Percentiles rank a stretch among this genome's conserved stretches.
Evolutionary conservation across 345 rosid species (phyloP).

Genomic region (Punica granatum): DNA sequence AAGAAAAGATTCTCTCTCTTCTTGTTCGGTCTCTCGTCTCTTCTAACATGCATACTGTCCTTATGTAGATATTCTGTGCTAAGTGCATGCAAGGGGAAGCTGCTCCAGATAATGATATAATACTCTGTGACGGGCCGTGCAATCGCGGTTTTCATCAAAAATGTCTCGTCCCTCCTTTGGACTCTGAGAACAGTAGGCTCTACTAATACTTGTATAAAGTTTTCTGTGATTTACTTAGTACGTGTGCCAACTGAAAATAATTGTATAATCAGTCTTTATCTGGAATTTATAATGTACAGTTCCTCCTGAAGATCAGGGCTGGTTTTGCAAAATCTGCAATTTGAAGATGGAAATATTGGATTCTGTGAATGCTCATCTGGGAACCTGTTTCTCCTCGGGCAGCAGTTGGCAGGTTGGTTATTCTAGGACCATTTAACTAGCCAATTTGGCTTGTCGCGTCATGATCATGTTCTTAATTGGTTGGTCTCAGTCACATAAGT

Average conservation of each 20-base stretch:
- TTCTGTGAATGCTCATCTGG: slow-evolving; percentile 87
- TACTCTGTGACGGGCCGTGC: slow-evolving; percentile 97
- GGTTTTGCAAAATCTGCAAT: slow-evolving; percentile 91
- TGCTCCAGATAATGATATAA: slow-evolving; percentile 78
- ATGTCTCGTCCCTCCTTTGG: slow-evolving; percentile 89
- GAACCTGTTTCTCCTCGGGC: slow-evolving; percentile 57
- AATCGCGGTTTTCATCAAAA: slow-evolving; percentile 90
- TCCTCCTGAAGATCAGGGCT: slow-evolving; percentile 96
- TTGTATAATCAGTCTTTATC: slow-evolving; percentile 12
- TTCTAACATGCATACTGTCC: background rate
- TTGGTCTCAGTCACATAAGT: background rate
- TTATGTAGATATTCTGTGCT: slow-evolving; percentile 81
- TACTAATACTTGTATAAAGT: slow-evolving; percentile 1
- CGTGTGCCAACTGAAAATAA: background rate
- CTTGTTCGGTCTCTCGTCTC: background rate
- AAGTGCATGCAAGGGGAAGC: slow-evolving; percentile 83
- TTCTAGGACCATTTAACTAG: background rate
- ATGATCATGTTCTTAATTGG: background rate
- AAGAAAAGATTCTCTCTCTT: background rate
- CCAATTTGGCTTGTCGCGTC: background rate
- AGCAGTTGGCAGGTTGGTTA: slow-evolving; percentile 73
- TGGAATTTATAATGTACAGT: slow-evolving; percentile 41
- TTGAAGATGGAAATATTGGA: slow-evolving; percentile 89
- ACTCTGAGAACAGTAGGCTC: slow-evolving; percentile 72
- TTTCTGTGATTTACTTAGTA: background rate